Evolutionary conservation across 1,284 basidiomycete species (phyloP), one percentile per base, ranked within the genome.

Genomic region (Fomitopsis schrenkii): DNA sequence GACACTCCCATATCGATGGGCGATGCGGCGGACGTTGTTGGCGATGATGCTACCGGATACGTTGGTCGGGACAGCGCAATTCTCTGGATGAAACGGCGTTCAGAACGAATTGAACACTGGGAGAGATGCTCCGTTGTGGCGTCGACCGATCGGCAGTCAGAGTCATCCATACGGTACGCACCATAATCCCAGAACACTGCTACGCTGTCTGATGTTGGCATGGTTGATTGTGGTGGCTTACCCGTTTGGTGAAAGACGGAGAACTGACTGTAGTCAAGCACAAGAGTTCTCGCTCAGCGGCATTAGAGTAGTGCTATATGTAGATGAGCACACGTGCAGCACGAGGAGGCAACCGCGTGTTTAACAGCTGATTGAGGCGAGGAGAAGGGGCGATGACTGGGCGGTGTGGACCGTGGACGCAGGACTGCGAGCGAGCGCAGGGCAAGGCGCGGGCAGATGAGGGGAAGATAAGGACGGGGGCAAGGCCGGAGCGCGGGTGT

Each of bases 151-250:
- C 44, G 54, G 15, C 28, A 55, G 38, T 5, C 19, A 26, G 7
- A 36, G 52, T 17, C 15, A n/a, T 48, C 35, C 36, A 36, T 40
- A 28, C 22, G 33, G 33, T 5, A 71, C 80, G 40, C 57, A 84
- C 84, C 85, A 65, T 82, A 83, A 67, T 87, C 85, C 85, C 86
- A 87, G 63, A 85, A 87, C 26, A 87, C 76, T 41, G 81, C 83
- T 36, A 85, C 83, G 17, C 54, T 62, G 19, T 59, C 54, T 7
- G 58, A 15, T 5, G 17, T 22, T 30, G 52, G 45, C 61, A 62
- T 61, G 38, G 19, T 46, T 17, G 42, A 46, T 52, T 35, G 28
- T 9, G 12, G 48, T 14, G 48, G n/a, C 42, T 36, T 8, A 50
- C 28, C 26, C 12, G 28, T 28, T 7, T 40, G 15, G 9, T 41